phyloP scores from a whole-genome alignment of 73 alveolate species.

The Paramecium sonneborni region DNA sequence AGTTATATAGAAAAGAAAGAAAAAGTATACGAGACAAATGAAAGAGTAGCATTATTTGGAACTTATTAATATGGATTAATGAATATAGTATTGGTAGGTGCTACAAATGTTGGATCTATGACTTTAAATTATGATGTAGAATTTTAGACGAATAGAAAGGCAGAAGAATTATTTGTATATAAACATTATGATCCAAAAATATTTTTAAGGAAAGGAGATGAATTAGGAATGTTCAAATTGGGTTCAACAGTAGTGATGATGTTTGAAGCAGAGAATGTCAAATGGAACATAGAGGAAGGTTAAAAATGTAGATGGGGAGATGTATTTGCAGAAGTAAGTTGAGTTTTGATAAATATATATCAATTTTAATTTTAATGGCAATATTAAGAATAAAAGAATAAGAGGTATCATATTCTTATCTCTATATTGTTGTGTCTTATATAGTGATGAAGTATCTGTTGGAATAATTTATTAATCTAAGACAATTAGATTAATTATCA shows the following conservation, averaged over 20 bases:
- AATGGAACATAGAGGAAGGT: constrained; percentile 71
- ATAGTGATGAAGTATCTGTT: background rate
- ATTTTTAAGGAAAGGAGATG: constrained; percentile 69
- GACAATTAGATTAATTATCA: background rate
- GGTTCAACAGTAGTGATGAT: constrained; percentile 76
- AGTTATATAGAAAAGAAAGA: constrained; percentile 41
- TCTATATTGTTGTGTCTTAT: background rate
- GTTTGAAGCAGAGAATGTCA: constrained; percentile 70
- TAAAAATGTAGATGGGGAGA: constrained; percentile 78
- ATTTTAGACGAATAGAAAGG: constrained; percentile 47
- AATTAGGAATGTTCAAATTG: constrained; percentile 70
- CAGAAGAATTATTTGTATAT: background rate
- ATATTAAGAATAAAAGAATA: background rate
- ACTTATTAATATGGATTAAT: constrained; percentile 67
- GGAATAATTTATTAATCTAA: constrained; percentile 33
- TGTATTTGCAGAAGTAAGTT: constrained; percentile 56
- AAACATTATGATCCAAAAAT: constrained; percentile 38
- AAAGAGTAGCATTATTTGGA: constrained; percentile 70
- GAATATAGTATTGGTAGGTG: constrained; percentile 70
- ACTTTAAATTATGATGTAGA: constrained; percentile 66
- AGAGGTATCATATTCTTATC: constrained; percentile 24
- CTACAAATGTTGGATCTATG: constrained; percentile 79
- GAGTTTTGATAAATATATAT: constrained; percentile 15
- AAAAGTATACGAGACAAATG: constrained; percentile 71
- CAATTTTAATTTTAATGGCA: constrained; percentile 23